phyloP scores from a whole-genome alignment of 441 rosid species.

The Erodium chrysanthum region DNA sequence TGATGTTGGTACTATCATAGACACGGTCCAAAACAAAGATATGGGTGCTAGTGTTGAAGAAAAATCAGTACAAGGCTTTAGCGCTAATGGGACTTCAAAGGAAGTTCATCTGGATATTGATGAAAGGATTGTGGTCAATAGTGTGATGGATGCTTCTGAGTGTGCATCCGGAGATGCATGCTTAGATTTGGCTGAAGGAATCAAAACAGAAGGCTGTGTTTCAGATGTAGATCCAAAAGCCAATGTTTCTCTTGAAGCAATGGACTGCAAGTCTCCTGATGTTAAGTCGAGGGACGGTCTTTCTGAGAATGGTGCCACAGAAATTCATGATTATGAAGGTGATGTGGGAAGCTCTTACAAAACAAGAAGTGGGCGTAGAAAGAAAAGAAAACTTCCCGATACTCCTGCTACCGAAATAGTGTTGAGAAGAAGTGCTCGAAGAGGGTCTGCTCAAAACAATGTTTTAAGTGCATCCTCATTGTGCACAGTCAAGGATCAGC shows the following conservation, averaged over 20 bases:
- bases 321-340: slow-evolving; percentile 28
- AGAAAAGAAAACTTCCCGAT: slow-evolving; percentile 41
- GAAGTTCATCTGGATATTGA: background rate
- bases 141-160: slow-evolving; percentile 6
- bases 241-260: slow-evolving; percentile 12
- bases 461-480: slow-evolving; percentile 19
- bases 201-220: slow-evolving; percentile 24
- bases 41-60: slow-evolving; percentile 9
- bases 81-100: slow-evolving; percentile 2
- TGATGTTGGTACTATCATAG: slow-evolving; percentile 10
- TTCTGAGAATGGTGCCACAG: slow-evolving; percentile 18
- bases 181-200: slow-evolving; percentile 25
- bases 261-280: slow-evolving; percentile 16
- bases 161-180: slow-evolving; percentile 7
- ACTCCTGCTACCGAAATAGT: slow-evolving; percentile 32
- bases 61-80: background rate
- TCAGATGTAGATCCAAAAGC: slow-evolving; percentile 18
- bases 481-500: slow-evolving; percentile 23
- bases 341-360: slow-evolving; percentile 27
- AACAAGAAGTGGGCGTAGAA: slow-evolving; percentile 36
- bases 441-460: slow-evolving; percentile 37
- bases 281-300: slow-evolving; percentile 22
- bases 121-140: background rate
- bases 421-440: slow-evolving; percentile 81
- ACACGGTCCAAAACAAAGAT: slow-evolving; percentile 20